These are phyloP conservation scores for Barnettozyma vustinii DNA, from an alignment of 805 yeast genomes.

Conservation along the genomic window DNA sequence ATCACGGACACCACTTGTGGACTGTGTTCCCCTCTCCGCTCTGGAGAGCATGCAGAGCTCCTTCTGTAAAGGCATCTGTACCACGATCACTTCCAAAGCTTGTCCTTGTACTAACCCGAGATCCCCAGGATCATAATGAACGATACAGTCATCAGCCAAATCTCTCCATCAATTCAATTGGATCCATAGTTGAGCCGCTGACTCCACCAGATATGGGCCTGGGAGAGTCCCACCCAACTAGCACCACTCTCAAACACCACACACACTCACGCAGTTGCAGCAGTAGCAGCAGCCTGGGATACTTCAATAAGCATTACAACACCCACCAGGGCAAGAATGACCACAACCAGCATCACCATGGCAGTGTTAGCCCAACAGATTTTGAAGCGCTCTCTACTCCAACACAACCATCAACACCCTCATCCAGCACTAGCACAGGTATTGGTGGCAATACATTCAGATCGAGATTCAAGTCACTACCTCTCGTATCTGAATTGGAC, in stretches of 20 bases:
- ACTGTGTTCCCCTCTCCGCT: no score
- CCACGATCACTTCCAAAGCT: background rate
- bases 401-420: conserved; percentile 15
- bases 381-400: background rate
- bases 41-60: no score
- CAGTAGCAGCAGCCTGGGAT: background rate
- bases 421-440: conserved; percentile 17
- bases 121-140: conserved; percentile 16
- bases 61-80: background rate
- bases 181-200: conserved; percentile 44
- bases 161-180: conserved; percentile 32
- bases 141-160: conserved; percentile 21
- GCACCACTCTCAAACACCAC: conserved; percentile 14
- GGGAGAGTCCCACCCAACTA: conserved; percentile 10
- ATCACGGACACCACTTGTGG: no score
- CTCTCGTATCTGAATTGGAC: conserved; percentile 31
- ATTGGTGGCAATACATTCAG: conserved; percentile 25
- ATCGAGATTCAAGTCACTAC: conserved; percentile 28
- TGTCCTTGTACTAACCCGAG: conserved; percentile 1
- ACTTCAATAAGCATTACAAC: background rate
- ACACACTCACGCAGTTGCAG: conserved; percentile 2
- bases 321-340: conserved; percentile 1
- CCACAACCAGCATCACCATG: conserved; percentile 1
- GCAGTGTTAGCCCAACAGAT: conserved; percentile 5
- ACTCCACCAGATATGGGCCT: conserved; percentile 41